phyloP scores from a whole-genome alignment of 345 rosid species.

The Citrus cavaleriei region DNA sequence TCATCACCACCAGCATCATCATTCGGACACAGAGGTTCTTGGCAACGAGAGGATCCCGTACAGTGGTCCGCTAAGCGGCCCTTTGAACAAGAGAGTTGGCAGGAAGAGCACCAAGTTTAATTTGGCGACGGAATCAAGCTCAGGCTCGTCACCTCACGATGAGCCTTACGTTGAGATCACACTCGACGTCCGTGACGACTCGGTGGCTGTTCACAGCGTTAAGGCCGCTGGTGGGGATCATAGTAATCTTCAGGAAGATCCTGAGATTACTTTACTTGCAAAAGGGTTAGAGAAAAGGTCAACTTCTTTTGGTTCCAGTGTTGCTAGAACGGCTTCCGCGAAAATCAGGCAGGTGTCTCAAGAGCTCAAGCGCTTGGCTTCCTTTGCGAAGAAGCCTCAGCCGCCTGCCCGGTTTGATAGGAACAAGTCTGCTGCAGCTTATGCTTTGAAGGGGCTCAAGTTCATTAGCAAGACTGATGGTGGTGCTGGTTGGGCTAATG shows the following conservation, averaged over 20 bases:
- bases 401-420: slow-evolving; percentile 52
- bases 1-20: slow-evolving; percentile 27
- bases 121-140: slow-evolving; percentile 18
- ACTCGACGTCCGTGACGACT: slow-evolving; percentile 40
- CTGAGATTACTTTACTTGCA: slow-evolving; percentile 39
- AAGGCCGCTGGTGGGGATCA: slow-evolving; percentile 24
- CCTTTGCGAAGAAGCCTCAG: slow-evolving; percentile 39
- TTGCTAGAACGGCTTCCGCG: slow-evolving; percentile 48
- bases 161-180: slow-evolving; percentile 39
- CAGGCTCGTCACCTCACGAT: slow-evolving; percentile 1
- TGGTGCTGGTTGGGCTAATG: slow-evolving; percentile 65
- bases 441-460: slow-evolving; percentile 70
- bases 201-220: slow-evolving; percentile 29
- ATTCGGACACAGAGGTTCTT: slow-evolving; percentile 41
- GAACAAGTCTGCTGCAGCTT: slow-evolving; percentile 58
- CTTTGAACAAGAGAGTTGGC: slow-evolving; percentile 40
- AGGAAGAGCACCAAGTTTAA: slow-evolving; percentile 39
- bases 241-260: slow-evolving; percentile 16
- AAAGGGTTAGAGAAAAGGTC: slow-evolving; percentile 51
- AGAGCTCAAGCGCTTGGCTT: slow-evolving; percentile 54
- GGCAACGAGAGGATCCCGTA: slow-evolving; percentile 21
- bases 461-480: slow-evolving; percentile 69
- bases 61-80: slow-evolving; percentile 54
- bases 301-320: slow-evolving; percentile 17
- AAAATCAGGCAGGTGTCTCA: slow-evolving; percentile 56